Evolutionary conservation across 1,139 yeast genomes (phyloP).

Genomic region (Kodamaea suecica): DNA sequence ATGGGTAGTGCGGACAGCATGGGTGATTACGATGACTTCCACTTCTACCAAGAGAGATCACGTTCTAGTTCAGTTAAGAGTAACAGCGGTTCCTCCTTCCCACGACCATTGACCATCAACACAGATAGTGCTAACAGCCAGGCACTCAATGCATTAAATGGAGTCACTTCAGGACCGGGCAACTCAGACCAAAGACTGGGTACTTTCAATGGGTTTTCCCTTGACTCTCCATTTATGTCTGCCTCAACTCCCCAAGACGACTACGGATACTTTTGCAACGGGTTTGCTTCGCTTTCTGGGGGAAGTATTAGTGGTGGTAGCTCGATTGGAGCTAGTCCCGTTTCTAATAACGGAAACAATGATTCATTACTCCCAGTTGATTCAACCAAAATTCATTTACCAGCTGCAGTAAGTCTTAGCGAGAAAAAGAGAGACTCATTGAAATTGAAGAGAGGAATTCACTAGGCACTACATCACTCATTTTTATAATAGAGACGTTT

Average conservation of each 20-base stretch:
- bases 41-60: slow-evolving; percentile 19
- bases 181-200: neutral
- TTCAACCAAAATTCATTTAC: slow-evolving; percentile 23
- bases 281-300: slow-evolving; percentile 19
- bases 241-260: slow-evolving; percentile 43
- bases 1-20: slow-evolving; percentile 5
- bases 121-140: slow-evolving; percentile 34
- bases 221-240: slow-evolving; percentile 47
- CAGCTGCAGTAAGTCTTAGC: slow-evolving; percentile 35
- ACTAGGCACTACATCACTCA: slow-evolving; percentile 21
- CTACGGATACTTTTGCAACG: slow-evolving; percentile 27
- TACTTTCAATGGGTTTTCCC: slow-evolving; percentile 17
- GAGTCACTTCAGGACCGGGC: slow-evolving; percentile 11
- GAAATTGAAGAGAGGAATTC: slow-evolving; percentile 48
- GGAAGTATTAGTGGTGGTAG: slow-evolving; percentile 15
- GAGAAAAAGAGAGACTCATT: slow-evolving; percentile 49
- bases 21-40: slow-evolving; percentile 26
- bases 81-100: slow-evolving; percentile 18
- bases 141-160: slow-evolving; percentile 28
- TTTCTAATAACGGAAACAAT: slow-evolving; percentile 8
- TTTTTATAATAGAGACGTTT: too few relatives aligned
- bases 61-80: slow-evolving; percentile 26
- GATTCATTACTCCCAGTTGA: slow-evolving; percentile 12
- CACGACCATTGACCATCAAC: slow-evolving; percentile 40
- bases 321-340: slow-evolving; percentile 12